A percentile compares a stretch with the other conserved stretches of the same genome.
Conservation (phyloP, 2,329 filamentous ascomycete species). For the Monosporascus sp. region DNA sequence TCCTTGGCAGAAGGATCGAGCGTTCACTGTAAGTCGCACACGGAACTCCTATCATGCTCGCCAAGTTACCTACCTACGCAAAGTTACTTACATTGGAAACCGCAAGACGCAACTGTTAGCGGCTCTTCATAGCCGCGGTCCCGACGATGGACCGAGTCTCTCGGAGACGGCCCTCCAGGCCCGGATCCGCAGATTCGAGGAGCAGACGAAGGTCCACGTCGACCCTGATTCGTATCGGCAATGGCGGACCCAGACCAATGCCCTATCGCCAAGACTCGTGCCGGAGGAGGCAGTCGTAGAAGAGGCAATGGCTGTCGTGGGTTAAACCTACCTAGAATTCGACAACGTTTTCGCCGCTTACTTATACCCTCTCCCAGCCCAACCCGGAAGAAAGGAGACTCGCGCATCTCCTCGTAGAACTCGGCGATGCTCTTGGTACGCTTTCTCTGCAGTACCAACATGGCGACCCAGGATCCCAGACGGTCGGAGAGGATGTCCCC, state of each 20-base stretch:
- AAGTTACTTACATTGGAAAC: no score
- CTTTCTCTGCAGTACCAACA: slow-evolving; percentile 10
- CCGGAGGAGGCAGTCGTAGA: slow-evolving; percentile 18
- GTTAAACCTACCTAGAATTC: background rate
- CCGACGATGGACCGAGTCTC: slow-evolving; percentile 5
- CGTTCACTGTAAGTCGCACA: slow-evolving; percentile 19
- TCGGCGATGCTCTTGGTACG: slow-evolving; percentile 14
- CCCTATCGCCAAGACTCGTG: slow-evolving; percentile 15
- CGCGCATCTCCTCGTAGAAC: slow-evolving; percentile 14
- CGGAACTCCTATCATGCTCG: background rate
- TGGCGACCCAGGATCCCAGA: background rate
- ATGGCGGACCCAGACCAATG: slow-evolving; percentile 17
- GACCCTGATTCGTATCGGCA: slow-evolving; percentile 20
- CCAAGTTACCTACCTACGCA: no score
- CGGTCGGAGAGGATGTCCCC: slow-evolving; percentile 3
- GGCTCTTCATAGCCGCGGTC: slow-evolving; percentile 7
- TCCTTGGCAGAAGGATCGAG: slow-evolving; percentile 25
- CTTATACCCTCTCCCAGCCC: slow-evolving; percentile 6
- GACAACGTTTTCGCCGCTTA: background rate
- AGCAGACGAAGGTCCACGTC: slow-evolving; percentile 21
- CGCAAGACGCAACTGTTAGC: slow-evolving; percentile 15
- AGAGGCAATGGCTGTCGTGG: slow-evolving; percentile 17
- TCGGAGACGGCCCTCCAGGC: slow-evolving; percentile 17
- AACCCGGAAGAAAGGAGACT: slow-evolving; percentile 15
- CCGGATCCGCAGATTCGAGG: slow-evolving; percentile 21